A percentile compares a stretch with the other conserved stretches of the same genome.
Evolutionary conservation across 345 rosid species (phyloP).

Genomic region (Limnanthes douglasii): DNA sequence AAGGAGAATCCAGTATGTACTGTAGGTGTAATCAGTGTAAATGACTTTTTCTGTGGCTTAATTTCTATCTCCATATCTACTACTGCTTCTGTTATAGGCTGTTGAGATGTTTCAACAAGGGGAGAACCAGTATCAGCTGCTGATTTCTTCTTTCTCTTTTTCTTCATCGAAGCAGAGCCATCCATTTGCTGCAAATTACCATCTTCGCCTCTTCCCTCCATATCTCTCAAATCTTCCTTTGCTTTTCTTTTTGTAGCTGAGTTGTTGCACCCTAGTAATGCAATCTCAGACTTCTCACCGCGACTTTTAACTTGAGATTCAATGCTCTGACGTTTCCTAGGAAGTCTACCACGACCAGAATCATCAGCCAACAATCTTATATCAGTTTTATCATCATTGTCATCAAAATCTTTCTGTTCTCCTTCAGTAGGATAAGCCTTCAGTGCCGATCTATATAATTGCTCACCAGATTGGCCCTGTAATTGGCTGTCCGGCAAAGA

Average conservation of each 20-base stretch:
- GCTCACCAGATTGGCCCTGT: conserved; percentile 36
- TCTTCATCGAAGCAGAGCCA: conserved; percentile 34
- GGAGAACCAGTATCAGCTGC: conserved; percentile 32
- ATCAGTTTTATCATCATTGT: conserved; percentile 35
- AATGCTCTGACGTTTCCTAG: conserved; percentile 34
- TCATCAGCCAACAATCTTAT: conserved; percentile 23
- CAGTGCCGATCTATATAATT: conserved; percentile 18
- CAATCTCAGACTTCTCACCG: conserved; percentile 37
- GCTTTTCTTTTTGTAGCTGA: conserved; percentile 49
- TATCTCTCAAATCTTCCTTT: conserved; percentile 32
- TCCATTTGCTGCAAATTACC: conserved; percentile 28
- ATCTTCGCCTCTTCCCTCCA: conserved; percentile 28
- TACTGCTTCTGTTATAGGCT: conserved; percentile 26
- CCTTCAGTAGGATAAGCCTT: conserved; percentile 32
- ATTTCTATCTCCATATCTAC: conserved; percentile 51
- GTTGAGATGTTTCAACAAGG: conserved; percentile 41
- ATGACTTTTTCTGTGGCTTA: conserved; percentile 71
- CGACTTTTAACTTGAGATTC: conserved; percentile 24
- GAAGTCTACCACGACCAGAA: conserved; percentile 16
- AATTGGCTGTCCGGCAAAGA: conserved; percentile 31
- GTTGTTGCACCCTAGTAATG: conserved; percentile 37
- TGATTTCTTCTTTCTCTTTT: conserved; percentile 53
- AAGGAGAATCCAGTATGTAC: conserved; percentile 91
- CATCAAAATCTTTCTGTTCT: conserved; percentile 39
- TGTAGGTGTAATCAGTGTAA: conserved; percentile 79